Percentiles rank a stretch among this genome's conserved stretches.
Conservation (phyloP, 805 yeast genomes). For the Isabelozyma gotoi region DNA sequence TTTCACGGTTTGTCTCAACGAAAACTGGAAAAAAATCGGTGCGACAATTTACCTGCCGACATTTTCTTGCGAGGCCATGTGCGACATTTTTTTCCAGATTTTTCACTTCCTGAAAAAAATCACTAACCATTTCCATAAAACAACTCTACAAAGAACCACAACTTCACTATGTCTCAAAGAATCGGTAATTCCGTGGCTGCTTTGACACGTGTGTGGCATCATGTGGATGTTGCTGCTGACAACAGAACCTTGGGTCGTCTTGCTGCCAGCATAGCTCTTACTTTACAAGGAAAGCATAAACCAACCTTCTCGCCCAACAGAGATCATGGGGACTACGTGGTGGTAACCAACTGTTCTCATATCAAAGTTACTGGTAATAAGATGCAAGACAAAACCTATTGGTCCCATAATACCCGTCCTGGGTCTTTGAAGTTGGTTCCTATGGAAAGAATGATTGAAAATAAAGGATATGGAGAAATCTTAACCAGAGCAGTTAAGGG, state of each 20-base stretch:
- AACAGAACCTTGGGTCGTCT: slow-evolving; percentile 86
- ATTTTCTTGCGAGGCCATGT: background rate
- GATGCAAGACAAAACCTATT: slow-evolving; percentile 74
- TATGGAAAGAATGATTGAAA: slow-evolving; percentile 70
- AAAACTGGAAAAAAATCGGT: background rate
- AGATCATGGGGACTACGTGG: slow-evolving; percentile 96
- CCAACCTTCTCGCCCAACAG: slow-evolving; percentile 72
- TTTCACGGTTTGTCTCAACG: background rate
- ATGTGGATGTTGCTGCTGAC: slow-evolving; percentile 85
- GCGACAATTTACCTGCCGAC: background rate
- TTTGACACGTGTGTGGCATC: slow-evolving; percentile 91
- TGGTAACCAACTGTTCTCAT: slow-evolving; percentile 86
- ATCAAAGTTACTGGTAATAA: slow-evolving; percentile 85
- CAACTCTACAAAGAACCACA: background rate
- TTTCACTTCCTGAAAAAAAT: background rate
- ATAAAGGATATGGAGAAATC: slow-evolving; percentile 87
- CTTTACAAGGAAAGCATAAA: slow-evolving; percentile 95
- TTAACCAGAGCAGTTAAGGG: slow-evolving; percentile 87
- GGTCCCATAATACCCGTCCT: slow-evolving; percentile 87
- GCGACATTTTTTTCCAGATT: background rate
- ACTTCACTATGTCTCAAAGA: slow-evolving; percentile 30
- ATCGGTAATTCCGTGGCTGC: slow-evolving; percentile 60
- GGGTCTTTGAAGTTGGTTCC: slow-evolving; percentile 84
- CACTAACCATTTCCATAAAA: background rate
- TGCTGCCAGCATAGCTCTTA: slow-evolving; percentile 83